These are phyloP conservation scores for Polygonum aviculare DNA, from an alignment of 148 eudicot species.

Conservation along the genomic window DNA sequence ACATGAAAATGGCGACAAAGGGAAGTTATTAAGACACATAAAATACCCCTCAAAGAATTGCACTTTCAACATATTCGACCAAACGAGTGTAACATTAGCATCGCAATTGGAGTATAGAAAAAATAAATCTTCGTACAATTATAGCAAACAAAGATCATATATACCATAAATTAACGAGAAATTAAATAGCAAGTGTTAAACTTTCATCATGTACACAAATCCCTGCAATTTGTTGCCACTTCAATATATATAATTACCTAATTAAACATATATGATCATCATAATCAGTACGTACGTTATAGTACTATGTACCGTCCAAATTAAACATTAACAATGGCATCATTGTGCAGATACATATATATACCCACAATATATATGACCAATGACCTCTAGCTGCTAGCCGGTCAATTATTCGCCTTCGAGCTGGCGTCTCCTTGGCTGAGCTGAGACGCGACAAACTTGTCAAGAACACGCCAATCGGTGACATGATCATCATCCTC, in stretches of 20 bases:
- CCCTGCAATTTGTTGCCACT: conserved; percentile 6
- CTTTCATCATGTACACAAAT: conserved; percentile 2
- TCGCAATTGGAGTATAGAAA: too few species aligned
- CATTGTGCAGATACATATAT: background rate
- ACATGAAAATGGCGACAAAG: too few species aligned
- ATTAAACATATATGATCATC: background rate
- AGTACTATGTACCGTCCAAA: conserved; percentile 7
- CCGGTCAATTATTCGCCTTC: background rate
- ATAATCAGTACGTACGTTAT: background rate
- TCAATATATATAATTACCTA: background rate
- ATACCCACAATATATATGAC: background rate
- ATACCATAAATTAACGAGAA: background rate
- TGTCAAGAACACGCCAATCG: conserved; percentile 77
- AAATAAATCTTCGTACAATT: background rate
- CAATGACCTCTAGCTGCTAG: background rate
- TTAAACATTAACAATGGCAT: background rate
- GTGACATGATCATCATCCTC: conserved; percentile 42
- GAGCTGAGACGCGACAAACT: conserved; percentile 77
- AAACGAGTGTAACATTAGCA: too few species aligned
- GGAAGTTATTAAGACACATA: too few species aligned
- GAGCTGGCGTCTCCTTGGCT: conserved; percentile 48
- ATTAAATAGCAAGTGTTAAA: background rate
- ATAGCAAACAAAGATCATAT: background rate
- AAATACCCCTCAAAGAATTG: too few species aligned
- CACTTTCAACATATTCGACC: too few species aligned